A percentile compares a stretch with the other conserved stretches of the same genome.
Evolutionary conservation across 768 basidiomycete genomes (phyloP).

Genomic region (Trametes sanguinea): DNA sequence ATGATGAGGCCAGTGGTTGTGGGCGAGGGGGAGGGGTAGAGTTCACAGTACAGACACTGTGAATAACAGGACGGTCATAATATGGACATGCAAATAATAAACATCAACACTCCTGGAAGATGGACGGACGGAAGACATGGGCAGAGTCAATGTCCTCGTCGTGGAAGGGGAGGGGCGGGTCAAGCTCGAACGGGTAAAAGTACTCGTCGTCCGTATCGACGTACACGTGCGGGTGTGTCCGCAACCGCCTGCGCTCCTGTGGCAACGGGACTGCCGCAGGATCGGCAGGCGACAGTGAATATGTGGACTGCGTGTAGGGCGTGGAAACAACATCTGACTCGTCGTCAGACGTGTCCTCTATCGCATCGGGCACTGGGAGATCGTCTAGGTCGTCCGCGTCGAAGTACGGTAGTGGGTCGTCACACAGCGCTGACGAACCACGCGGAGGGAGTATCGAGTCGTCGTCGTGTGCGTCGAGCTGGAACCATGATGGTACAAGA

Average conservation of each 20-base stretch:
- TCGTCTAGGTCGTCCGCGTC: slow-evolving; percentile 67
- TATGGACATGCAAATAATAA: slow-evolving; percentile 39
- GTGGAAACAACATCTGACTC: slow-evolving; percentile 74
- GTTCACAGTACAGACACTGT: neutral
- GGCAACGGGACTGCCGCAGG: slow-evolving; percentile 53
- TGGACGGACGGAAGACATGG: slow-evolving; percentile 35
- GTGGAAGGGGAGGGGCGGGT: slow-evolving; percentile 75
- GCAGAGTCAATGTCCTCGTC: slow-evolving; percentile 48
- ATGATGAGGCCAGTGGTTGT: neutral
- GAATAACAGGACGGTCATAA: slow-evolving; percentile 20
- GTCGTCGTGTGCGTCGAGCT: slow-evolving; percentile 43
- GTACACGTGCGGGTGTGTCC: slow-evolving; percentile 56
- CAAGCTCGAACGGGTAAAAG: slow-evolving; percentile 67
- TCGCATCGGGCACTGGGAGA: slow-evolving; percentile 72
- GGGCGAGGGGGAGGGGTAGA: slow-evolving; percentile 5
- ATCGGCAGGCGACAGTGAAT: slow-evolving; percentile 54
- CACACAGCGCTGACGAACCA: slow-evolving; percentile 34
- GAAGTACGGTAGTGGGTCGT: slow-evolving; percentile 65
- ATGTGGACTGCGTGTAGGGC: slow-evolving; percentile 61
- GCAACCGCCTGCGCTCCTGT: slow-evolving; percentile 50
- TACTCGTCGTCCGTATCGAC: slow-evolving; percentile 60
- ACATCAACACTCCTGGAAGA: slow-evolving; percentile 56
- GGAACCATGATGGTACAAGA: slow-evolving; percentile 53
- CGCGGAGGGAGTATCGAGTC: slow-evolving; percentile 41
- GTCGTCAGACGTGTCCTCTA: slow-evolving; percentile 85